Conservation (phyloP, 1,284 basidiomycete genomes). For the Stereum hirsutum region DNA sequence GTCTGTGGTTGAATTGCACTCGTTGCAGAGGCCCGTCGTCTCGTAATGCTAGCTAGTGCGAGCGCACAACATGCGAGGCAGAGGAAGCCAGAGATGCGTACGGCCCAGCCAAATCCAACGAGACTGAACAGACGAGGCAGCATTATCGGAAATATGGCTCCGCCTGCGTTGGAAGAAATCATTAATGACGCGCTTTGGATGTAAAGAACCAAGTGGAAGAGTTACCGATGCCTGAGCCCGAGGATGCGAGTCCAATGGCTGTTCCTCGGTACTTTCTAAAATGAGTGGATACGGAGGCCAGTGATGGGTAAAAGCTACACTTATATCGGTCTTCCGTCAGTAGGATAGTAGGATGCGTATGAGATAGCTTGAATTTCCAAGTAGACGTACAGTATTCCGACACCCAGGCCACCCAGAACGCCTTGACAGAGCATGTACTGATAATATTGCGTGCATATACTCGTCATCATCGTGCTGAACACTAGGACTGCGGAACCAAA, state of each 20-base stretch:
- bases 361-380: background rate
- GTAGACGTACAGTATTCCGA: constrained; percentile 23
- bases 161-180: constrained; percentile 28
- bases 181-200: constrained; percentile 11
- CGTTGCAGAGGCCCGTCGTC: too few relatives aligned
- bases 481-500: constrained; percentile 23
- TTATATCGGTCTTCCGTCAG: background rate
- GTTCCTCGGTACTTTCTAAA: constrained; percentile 45
- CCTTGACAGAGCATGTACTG: constrained; percentile 29
- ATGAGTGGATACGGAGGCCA: constrained; percentile 32
- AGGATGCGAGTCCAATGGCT: constrained; percentile 40
- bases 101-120: constrained; percentile 55
- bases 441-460: constrained; percentile 25
- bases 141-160: constrained; percentile 60
- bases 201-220: background rate
- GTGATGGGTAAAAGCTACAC: constrained; percentile 20
- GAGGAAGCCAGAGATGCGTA: constrained; percentile 28
- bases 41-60: constrained; percentile 19
- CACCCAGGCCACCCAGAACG: constrained; percentile 25
- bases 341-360: constrained; percentile 4
- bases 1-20: too few relatives aligned
- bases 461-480: constrained; percentile 27
- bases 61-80: constrained; percentile 19
- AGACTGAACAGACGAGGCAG: constrained; percentile 44
- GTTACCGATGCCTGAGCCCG: constrained; percentile 12